These are phyloP conservation scores for Lentinula boryana DNA, from an alignment of 768 basidiomycete genomes.

Conservation along the genomic window DNA sequence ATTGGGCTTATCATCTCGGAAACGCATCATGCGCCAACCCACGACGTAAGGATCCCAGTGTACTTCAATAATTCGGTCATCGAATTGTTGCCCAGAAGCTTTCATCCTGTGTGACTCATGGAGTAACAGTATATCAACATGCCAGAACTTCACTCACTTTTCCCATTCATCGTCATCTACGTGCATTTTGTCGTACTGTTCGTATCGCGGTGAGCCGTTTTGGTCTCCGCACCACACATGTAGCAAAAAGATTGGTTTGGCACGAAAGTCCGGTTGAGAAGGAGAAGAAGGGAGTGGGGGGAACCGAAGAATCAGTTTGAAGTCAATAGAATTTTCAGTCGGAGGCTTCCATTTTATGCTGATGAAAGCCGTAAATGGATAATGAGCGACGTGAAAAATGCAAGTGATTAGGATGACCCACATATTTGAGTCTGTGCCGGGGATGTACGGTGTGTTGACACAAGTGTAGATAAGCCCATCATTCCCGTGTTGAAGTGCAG, in stretches of 20 bases:
- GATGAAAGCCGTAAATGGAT: neutral
- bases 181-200: slow-evolving; percentile 79
- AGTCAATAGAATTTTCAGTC: slow-evolving; percentile 96
- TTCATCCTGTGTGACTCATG: slow-evolving; percentile 59
- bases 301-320: slow-evolving; percentile 93
- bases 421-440: slow-evolving; percentile 86
- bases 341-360: slow-evolving; percentile 99
- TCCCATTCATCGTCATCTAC: slow-evolving; percentile 94
- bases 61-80: slow-evolving; percentile 93
- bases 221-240: slow-evolving; percentile 78
- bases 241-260: slow-evolving; percentile 83
- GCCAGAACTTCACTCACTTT: slow-evolving; percentile 43
- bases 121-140: neutral
- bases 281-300: slow-evolving; percentile 55
- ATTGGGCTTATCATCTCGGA: slow-evolving; percentile 88
- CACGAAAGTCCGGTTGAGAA: slow-evolving; percentile 66
- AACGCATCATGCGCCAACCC: slow-evolving; percentile 88
- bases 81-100: slow-evolving; percentile 74
- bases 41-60: slow-evolving; percentile 71
- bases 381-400: neutral
- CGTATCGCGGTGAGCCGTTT: slow-evolving; percentile 52
- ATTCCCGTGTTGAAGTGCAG: slow-evolving; percentile 81
- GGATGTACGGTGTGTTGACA: slow-evolving; percentile 77
- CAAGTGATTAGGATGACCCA: slow-evolving; percentile 29
- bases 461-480: slow-evolving; percentile 98